Conservation (phyloP, 768 basidiomycete species). For the Naganishia randhawae region DNA sequence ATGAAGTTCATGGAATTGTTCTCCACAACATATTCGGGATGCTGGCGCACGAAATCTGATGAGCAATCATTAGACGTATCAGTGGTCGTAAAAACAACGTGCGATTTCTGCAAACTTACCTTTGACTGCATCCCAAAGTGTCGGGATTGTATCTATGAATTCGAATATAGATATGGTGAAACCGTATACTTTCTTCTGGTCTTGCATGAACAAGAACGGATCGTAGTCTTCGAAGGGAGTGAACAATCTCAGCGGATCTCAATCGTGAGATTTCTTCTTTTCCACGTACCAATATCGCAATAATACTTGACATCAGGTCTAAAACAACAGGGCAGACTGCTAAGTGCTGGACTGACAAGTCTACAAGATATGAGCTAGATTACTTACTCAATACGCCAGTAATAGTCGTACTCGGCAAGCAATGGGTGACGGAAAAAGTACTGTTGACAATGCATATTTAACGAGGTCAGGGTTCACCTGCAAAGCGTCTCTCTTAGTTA, state of each 20-base stretch:
- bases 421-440: conserved; percentile 81
- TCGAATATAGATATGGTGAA: conserved; percentile 78
- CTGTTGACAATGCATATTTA: conserved; percentile 49
- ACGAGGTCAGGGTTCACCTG: not conserved
- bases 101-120: conserved; percentile 52
- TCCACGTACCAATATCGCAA: conserved; percentile 58
- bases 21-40: conserved; percentile 62
- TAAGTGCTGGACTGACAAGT: conserved; percentile 1
- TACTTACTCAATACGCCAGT: conserved; percentile 83
- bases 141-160: conserved; percentile 73
- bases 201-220: conserved; percentile 76
- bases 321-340: conserved; percentile 25
- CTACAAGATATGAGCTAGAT: not conserved
- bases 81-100: not conserved
- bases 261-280: conserved; percentile 18
- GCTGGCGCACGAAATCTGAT: conserved; percentile 63
- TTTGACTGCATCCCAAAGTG: conserved; percentile 71
- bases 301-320: conserved; percentile 76
- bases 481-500: not conserved
- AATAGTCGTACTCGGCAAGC: conserved; percentile 71
- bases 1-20: conserved; percentile 71
- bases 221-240: conserved; percentile 53
- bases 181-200: conserved; percentile 77
- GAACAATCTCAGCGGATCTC: not conserved
- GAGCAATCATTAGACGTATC: not conserved